These are phyloP conservation scores for Tetraselmis striata DNA, from an alignment of 139 green algal genomes.

Conservation along the genomic window DNA sequence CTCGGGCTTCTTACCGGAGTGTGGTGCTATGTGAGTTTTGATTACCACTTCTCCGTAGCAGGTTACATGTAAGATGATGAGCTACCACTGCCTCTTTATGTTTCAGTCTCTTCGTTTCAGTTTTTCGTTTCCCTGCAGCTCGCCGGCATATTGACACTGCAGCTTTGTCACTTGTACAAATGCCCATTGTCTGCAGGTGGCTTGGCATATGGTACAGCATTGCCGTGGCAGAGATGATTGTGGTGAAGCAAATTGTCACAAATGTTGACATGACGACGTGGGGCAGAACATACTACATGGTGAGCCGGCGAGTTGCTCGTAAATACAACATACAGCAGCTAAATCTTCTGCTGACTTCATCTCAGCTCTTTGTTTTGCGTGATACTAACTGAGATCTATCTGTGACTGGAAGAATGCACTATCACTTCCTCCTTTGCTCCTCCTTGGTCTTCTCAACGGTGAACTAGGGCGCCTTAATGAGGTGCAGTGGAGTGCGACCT, in stretches of 20 bases:
- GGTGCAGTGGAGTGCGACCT: background rate
- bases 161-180: too few species aligned
- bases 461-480: background rate
- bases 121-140: too few species aligned
- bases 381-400: background rate
- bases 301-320: too few species aligned
- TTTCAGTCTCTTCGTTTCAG: too few species aligned
- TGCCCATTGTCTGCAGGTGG: background rate
- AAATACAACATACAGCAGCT: background rate
- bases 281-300: background rate
- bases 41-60: background rate
- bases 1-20: background rate
- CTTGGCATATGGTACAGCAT: background rate
- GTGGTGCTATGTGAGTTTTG: background rate
- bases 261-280: background rate
- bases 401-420: background rate
- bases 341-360: background rate
- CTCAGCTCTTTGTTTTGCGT: background rate
- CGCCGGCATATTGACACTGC: too few species aligned
- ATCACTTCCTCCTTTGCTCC: background rate
- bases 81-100: too few species aligned
- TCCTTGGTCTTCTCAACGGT: background rate
- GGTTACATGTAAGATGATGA: background rate
- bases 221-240: background rate
- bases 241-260: background rate